Evolutionary conservation across 2,329 filamentous ascomycete species (phyloP).

Genomic region (Xylaria sp.): DNA sequence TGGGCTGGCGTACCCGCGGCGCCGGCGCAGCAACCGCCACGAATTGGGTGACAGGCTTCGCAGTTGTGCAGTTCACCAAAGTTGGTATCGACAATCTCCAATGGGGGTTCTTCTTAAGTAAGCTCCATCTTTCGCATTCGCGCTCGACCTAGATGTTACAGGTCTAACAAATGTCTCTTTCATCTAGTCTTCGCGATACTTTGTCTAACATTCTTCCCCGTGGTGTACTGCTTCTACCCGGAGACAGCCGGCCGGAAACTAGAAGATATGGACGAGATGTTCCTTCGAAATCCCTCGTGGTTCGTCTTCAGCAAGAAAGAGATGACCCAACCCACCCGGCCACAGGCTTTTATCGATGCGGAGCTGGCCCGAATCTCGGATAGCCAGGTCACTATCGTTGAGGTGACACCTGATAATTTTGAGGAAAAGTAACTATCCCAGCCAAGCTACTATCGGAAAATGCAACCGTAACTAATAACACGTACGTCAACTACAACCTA

Average conservation of each 20-base stretch:
- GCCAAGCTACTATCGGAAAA: neutral
- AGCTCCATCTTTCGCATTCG: slow-evolving; percentile 9
- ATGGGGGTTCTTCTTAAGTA: slow-evolving; percentile 52
- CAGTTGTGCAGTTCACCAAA: slow-evolving; percentile 52
- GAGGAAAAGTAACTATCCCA: neutral
- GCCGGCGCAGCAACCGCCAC: slow-evolving; percentile 52
- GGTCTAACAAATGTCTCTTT: slow-evolving; percentile 1
- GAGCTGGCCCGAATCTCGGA: slow-evolving; percentile 35
- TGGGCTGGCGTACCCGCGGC: slow-evolving; percentile 49
- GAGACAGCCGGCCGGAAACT: slow-evolving; percentile 54
- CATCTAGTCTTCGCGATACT: slow-evolving; percentile 36
- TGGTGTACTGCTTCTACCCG: slow-evolving; percentile 53
- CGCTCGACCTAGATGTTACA: neutral
- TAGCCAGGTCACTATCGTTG: slow-evolving; percentile 14
- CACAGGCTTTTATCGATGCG: slow-evolving; percentile 44
- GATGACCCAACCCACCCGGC: slow-evolving; percentile 45
- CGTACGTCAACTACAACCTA: neutral
- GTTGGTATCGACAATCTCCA: slow-evolving; percentile 47
- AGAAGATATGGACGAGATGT: slow-evolving; percentile 58
- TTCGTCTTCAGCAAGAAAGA: slow-evolving; percentile 43
- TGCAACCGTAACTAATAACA: neutral
- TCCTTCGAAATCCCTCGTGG: slow-evolving; percentile 39
- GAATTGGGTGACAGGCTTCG: slow-evolving; percentile 52
- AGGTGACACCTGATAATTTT: slow-evolving; percentile 10
- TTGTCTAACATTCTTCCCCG: slow-evolving; percentile 41